Evolutionary conservation across 1,284 basidiomycete genomes (phyloP), one percentile per base, ranked within the genome.

Genomic region (Sphaerobolus stellatus): DNA sequence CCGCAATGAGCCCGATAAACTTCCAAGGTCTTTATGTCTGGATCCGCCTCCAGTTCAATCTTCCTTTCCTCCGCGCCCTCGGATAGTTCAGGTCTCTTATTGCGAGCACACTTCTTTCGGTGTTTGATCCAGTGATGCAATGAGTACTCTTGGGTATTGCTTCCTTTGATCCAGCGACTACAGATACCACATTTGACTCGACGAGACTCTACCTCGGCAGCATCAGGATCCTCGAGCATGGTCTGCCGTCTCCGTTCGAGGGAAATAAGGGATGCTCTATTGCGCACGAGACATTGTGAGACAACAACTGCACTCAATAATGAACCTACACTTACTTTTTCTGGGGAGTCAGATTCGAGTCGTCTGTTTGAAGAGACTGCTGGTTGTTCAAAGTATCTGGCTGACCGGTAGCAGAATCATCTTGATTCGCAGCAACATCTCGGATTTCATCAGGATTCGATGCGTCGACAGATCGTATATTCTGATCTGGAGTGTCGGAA

Each of bases 121-220:
- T 54, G 52, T 31, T 48, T 54, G 34, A 48, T 20, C 52, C 52
- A 54, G 46, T 54, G 52, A 43, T 54, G 52, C 13, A 43, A 25
- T 14, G 52, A 54, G 33, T 54, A 54, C 33, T 54, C 45, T 43
- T 54, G 52, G 11, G 52, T 38, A 22, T 48, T 54, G 30, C 52
- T 54, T 8, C 52, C 52, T 29, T 54, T 54, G n/a, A 54, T 54
- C 88, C 87, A 90, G 67, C 89, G 89, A 61, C 78, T 75, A 64
- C 88, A 90, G 2, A 89, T 68, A 5, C 75, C 75, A 62, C 87
- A 90, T 63, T 88, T 87, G 1, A 89, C 86, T 24, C 85, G 75
- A 62, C 86, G 86, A 0, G 86, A 80, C 62, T 90, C 86, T 34
- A 90, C 87, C 53, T 48, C 20, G 14, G 52, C 52, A 14, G 46